Evolutionary conservation across 306 rosid species (phyloP), one percentile per base, ranked within the genome.

Genomic region (Bauhinia variegata): DNA sequence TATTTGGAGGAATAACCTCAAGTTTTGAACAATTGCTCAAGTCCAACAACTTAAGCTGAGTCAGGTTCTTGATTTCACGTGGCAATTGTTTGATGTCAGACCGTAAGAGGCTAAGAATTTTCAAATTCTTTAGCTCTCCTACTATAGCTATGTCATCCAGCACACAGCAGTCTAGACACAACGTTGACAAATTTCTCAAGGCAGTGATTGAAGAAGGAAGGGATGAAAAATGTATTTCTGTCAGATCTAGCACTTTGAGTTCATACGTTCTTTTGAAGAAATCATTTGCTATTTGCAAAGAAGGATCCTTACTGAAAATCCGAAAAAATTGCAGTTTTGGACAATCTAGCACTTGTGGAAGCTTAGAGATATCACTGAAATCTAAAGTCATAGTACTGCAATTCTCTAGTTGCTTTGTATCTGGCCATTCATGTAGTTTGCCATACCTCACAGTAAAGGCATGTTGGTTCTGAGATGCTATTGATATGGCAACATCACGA

Each of bases 401-500:
- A 18, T 39, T 3, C 15, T 47, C 58, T 0, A n/a, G 2, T 23
- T 51, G 31, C 3, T 59, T 44, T 17, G 19, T 28, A 7, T 34
- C 50, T 34, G 30, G 19, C 71, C 71, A 54, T 43, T 53, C 71
- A 9, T 4, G 5, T 5, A 15, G 23, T 8, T 42, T 32, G 18
- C 3, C 36, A 58, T 17, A 5, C 11, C 2, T 31, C 6, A 4
- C 46, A 28, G 5, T 4, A 33, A 31, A 32, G 41, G 9, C 6
- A 36, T 5, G 41, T 36, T 36, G 23, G 28, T 34, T 46, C 16
- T 11, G 55, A 14, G 54, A 71, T 30, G 74, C 78, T 52, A 78
- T 78, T 7, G 11, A 8, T 0, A 30, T 17, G 13, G 78, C 78
- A 44, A 66, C 78, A 52, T 72, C 69, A 11, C 74, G 55, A 44